These are phyloP conservation scores for Pleoardoris graminearum DNA, from an alignment of 2,329 filamentous ascomycete genomes.

Conservation along the genomic window DNA sequence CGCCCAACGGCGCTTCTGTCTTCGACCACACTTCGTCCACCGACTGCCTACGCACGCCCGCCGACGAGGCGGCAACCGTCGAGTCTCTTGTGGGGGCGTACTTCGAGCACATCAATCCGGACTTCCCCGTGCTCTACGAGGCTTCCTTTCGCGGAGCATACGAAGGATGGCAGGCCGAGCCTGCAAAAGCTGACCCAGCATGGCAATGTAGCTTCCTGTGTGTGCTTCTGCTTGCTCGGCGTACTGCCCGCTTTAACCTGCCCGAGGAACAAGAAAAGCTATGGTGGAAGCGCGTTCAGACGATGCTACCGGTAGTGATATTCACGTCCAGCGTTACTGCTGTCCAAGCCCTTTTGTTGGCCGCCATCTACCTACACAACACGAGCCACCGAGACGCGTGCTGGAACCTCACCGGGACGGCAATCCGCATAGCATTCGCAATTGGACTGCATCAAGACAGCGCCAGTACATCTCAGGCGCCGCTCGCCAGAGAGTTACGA, in stretches of 20 bases:
- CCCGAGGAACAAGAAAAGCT: conserved; percentile 45
- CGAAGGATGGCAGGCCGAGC: conserved; percentile 39
- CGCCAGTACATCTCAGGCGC: conserved; percentile 40
- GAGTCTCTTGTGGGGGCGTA: conserved; percentile 46
- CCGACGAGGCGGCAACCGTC: conserved; percentile 24
- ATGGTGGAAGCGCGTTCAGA: conserved; percentile 49
- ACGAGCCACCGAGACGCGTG: conserved; percentile 50
- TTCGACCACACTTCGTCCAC: conserved; percentile 28
- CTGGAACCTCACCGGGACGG: conserved; percentile 52
- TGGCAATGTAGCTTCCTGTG: conserved; percentile 51
- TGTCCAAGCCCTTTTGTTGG: conserved; percentile 50
- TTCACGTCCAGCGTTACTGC: conserved; percentile 50
- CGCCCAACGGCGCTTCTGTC: conserved; percentile 25
- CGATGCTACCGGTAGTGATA: conserved; percentile 47
- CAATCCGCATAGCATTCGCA: conserved; percentile 50
- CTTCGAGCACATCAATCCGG: conserved; percentile 50
- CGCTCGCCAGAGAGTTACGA: conserved; percentile 49
- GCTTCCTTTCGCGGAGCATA: conserved; percentile 49
- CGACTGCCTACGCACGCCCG: conserved; percentile 17
- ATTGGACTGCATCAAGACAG: conserved; percentile 52
- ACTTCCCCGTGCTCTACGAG: conserved; percentile 50
- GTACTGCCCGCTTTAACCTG: conserved; percentile 39
- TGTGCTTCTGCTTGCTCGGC: conserved; percentile 47
- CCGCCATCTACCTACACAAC: conserved; percentile 51
- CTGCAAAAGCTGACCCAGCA: conserved; percentile 40